A percentile compares a stretch with the other conserved stretches of the same genome.
These are phyloP conservation scores for Urochloa ruziziensis DNA, from an alignment of 176 grass and related monocot genomes.

Conservation along the genomic window DNA sequence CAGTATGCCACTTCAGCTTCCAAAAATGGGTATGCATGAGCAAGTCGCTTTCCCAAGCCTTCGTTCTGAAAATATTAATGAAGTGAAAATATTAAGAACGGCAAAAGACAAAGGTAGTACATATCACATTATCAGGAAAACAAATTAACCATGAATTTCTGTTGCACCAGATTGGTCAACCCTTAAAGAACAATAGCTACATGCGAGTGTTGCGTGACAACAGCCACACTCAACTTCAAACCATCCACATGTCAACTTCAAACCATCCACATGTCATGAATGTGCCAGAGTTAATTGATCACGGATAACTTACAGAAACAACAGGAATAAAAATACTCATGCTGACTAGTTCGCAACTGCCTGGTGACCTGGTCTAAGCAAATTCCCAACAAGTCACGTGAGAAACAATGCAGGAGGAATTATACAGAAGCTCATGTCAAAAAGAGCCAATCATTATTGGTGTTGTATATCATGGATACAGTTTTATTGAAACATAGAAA, in stretches of 20 bases:
- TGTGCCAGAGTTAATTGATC: background rate
- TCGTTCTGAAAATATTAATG: constrained; percentile 60
- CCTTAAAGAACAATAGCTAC: background rate
- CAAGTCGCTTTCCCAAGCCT: constrained; percentile 81
- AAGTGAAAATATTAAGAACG: background rate
- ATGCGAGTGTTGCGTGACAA: background rate
- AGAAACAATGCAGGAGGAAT: background rate
- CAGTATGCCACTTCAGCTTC: constrained; percentile 99
- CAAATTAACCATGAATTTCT: background rate
- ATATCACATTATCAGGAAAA: background rate
- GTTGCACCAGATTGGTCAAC: background rate
- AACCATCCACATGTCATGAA: too few relatives aligned
- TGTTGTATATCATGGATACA: background rate
- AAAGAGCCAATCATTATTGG: background rate
- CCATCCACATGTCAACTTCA: background rate
- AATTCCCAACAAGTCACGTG: background rate
- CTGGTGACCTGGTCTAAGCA: background rate
- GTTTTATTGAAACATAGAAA: background rate
- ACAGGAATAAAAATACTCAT: background rate
- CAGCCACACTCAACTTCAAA: background rate
- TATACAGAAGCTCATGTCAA: background rate
- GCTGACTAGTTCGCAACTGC: background rate
- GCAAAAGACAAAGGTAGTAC: background rate
- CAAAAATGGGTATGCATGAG: constrained; percentile 84
- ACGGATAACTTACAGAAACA: background rate